A percentile compares a stretch with the other conserved stretches of the same genome.
Evolutionary conservation across 257 asterid genomes (phyloP).

Genomic region (Solanum paucissectum): DNA sequence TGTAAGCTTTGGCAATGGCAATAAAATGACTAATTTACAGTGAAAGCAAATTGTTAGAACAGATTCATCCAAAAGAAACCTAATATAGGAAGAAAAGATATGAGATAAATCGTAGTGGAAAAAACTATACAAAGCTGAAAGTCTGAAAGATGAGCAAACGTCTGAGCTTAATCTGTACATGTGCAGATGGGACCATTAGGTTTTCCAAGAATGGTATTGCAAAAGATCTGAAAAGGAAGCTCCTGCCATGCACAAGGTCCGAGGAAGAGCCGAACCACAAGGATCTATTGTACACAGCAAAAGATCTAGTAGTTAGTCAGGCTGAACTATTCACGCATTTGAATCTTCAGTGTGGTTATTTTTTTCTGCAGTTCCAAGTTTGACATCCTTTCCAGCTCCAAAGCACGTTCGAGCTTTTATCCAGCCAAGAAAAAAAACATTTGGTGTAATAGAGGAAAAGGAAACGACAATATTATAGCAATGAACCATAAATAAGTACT

Average conservation of each 20-base stretch:
- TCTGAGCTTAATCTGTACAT: background rate
- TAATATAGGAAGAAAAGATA: background rate
- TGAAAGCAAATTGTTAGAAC: background rate
- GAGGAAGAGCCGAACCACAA: background rate
- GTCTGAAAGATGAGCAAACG: background rate
- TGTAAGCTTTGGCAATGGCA: background rate
- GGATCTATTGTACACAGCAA: background rate
- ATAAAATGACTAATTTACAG: background rate
- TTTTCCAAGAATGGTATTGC: background rate
- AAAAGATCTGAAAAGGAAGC: background rate
- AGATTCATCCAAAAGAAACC: background rate
- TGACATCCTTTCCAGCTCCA: constrained; percentile 68
- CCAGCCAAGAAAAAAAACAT: constrained; percentile 11
- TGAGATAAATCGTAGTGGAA: background rate
- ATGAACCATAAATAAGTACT: constrained; percentile 1
- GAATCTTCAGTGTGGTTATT: constrained; percentile 33
- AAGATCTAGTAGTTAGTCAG: background rate
- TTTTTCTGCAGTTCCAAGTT: constrained; percentile 83
- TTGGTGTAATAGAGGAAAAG: constrained; percentile 2
- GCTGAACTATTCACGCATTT: background rate
- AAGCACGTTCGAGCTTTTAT: constrained; percentile 83
- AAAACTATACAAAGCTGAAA: background rate
- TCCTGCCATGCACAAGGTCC: background rate
- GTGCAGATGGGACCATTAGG: background rate
- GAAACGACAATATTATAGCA: background rate